Evolutionary conservation across 1,284 basidiomycete genomes (phyloP).

Genomic region (Irpex lacteus): DNA sequence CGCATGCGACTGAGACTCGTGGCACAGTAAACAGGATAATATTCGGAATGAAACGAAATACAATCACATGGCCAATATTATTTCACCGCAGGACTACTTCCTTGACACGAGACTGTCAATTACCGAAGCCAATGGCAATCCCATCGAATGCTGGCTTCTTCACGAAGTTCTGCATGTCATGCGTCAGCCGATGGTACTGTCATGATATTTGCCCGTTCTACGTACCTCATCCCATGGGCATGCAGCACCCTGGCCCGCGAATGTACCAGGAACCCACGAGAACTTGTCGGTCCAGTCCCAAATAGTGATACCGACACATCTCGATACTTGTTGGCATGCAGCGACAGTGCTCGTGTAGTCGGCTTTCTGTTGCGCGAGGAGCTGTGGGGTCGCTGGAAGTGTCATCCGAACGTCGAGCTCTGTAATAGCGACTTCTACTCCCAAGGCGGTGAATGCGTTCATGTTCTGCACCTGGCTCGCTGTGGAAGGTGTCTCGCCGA

Average conservation of each 20-base stretch:
- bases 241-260: constrained; percentile 46
- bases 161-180: constrained; percentile 19
- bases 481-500: constrained; percentile 44
- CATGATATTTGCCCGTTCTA: not conserved
- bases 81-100: not conserved
- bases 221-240: constrained; percentile 47
- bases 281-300: constrained; percentile 59
- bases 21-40: not conserved
- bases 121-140: constrained; percentile 12
- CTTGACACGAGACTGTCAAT: not conserved
- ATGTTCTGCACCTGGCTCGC: constrained; percentile 29
- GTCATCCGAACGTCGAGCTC: constrained; percentile 61
- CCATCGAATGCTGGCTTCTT: constrained; percentile 26
- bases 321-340: constrained; percentile 48
- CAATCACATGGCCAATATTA: not conserved
- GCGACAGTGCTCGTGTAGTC: constrained; percentile 54
- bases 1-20: not conserved
- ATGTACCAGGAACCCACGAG: constrained; percentile 51
- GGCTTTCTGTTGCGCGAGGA: constrained; percentile 48
- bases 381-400: constrained; percentile 44
- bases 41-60: not conserved
- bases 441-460: constrained; percentile 48
- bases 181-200: not conserved
- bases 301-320: constrained; percentile 51
- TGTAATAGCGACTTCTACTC: constrained; percentile 57